Evolutionary conservation across 1,139 yeast species (phyloP).

Genomic region (Pichia inconspicua): DNA sequence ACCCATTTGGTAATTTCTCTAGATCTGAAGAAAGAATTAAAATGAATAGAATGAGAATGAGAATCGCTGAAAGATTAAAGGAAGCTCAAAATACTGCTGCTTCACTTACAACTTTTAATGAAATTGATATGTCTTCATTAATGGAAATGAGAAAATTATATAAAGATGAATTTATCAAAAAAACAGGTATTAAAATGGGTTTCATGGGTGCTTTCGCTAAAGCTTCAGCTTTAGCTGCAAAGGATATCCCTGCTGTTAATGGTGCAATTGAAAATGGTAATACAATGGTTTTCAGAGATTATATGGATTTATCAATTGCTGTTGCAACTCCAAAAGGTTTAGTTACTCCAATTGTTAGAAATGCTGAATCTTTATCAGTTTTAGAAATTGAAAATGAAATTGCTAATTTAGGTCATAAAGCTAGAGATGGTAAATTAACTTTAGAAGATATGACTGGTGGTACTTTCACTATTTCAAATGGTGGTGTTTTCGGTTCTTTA

Average conservation of each 20-base stretch:
- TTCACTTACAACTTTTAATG: constrained; percentile 94
- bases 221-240: constrained; percentile 89
- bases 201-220: constrained; percentile 98
- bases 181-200: constrained; percentile 91
- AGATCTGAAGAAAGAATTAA: constrained; percentile 89
- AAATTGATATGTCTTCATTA: constrained; percentile 90
- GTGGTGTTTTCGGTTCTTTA: constrained; percentile 97
- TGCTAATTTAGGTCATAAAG: constrained; percentile 74
- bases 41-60: constrained; percentile 99
- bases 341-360: constrained; percentile 96
- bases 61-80: constrained; percentile 98
- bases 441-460: constrained; percentile 99
- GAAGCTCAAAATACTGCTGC: constrained; percentile 99
- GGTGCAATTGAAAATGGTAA: constrained; percentile 91
- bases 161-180: constrained; percentile 93
- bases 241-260: constrained; percentile 91
- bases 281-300: constrained; percentile 93
- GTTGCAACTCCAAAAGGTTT: constrained; percentile 99
- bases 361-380: constrained; percentile 86
- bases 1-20: constrained; percentile 53
- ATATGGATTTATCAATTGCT: constrained; percentile 91
- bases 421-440: constrained; percentile 94
- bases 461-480: constrained; percentile 97
- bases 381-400: constrained; percentile 89
- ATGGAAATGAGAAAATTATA: constrained; percentile 93